Evolutionary conservation across 352 stramenopile species (phyloP).

Genomic region (Globisporangium acanthophoron): DNA sequence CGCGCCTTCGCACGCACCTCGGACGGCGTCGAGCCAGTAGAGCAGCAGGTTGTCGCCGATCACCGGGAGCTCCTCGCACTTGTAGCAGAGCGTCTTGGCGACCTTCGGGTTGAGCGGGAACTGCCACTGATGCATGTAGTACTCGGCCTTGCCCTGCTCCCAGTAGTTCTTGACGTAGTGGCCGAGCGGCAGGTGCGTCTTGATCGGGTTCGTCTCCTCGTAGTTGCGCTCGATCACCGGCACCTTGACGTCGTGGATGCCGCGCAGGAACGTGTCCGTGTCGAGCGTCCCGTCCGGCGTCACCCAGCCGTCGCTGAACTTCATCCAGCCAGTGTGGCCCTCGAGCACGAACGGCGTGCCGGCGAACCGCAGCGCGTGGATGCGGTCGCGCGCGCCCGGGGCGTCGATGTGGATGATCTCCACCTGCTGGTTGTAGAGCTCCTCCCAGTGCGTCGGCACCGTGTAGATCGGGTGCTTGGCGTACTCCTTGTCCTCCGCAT

Average conservation of each 20-base stretch:
- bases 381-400: constrained; percentile 38
- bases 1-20: constrained; percentile 16
- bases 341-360: constrained; percentile 72
- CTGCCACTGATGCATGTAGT: constrained; percentile 96
- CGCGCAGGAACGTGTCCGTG: constrained; percentile 48
- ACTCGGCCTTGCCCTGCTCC: constrained; percentile 68
- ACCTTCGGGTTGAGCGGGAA: constrained; percentile 83
- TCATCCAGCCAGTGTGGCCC: constrained; percentile 53
- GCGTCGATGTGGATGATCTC: constrained; percentile 64
- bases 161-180: constrained; percentile 83
- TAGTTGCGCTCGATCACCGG: constrained; percentile 78
- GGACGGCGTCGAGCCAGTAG: constrained; percentile 89
- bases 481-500: constrained; percentile 21
- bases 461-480: constrained; percentile 55
- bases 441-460: constrained; percentile 65
- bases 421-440: constrained; percentile 56
- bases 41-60: constrained; percentile 90
- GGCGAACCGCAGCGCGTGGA: constrained; percentile 57
- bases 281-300: constrained; percentile 50
- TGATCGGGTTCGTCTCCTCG: constrained; percentile 71
- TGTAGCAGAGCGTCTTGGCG: constrained; percentile 76
- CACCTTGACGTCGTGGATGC: constrained; percentile 76
- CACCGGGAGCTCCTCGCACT: constrained; percentile 84
- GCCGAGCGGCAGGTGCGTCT: constrained; percentile 56
- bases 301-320: constrained; percentile 62